A percentile compares a stretch with the other conserved stretches of the same genome.
phyloP scores from a whole-genome alignment of 805 yeast genomes.

The Saccharomyces jurei region DNA sequence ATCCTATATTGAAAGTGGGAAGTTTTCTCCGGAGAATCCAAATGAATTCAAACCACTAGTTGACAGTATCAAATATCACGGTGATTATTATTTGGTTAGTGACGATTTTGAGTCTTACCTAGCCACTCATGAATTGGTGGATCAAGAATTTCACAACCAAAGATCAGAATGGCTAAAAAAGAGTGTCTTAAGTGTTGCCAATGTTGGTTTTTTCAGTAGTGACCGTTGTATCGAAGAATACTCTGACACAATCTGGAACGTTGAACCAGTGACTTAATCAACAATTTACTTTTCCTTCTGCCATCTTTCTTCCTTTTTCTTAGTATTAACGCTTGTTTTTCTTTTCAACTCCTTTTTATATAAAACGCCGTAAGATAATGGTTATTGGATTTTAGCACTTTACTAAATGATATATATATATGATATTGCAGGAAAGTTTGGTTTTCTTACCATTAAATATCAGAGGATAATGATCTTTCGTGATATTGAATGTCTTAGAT shows the following conservation, averaged over 20 bases:
- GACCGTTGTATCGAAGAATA: conserved; percentile 89
- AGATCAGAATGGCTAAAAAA: conserved; percentile 71
- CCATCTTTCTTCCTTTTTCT: not conserved
- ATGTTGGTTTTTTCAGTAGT: conserved; percentile 86
- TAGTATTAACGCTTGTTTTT: not conserved
- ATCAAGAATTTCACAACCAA: conserved; percentile 54
- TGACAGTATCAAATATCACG: conserved; percentile 61
- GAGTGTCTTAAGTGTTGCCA: conserved; percentile 72
- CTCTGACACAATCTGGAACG: conserved; percentile 87
- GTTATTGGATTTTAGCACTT: not conserved
- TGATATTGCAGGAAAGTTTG: not conserved
- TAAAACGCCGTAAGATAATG: not conserved
- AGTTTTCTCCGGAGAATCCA: conserved; percentile 54
- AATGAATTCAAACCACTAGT: conserved; percentile 60
- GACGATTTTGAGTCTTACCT: conserved; percentile 86
- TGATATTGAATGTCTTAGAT: too few relatives aligned
- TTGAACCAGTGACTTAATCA: conserved; percentile 49
- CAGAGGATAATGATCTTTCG: too few relatives aligned
- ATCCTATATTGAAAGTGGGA: conserved; percentile 54
- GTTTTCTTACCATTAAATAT: not conserved
- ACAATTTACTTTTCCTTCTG: not conserved
- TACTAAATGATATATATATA: not conserved
- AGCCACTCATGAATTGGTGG: conserved; percentile 72
- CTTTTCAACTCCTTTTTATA: not conserved
- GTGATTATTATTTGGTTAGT: conserved; percentile 78